A percentile compares a stretch with the other conserved stretches of the same genome.
These are phyloP conservation scores for Candida namnaoensis DNA, from an alignment of 805 yeast genomes.

Conservation along the genomic window DNA sequence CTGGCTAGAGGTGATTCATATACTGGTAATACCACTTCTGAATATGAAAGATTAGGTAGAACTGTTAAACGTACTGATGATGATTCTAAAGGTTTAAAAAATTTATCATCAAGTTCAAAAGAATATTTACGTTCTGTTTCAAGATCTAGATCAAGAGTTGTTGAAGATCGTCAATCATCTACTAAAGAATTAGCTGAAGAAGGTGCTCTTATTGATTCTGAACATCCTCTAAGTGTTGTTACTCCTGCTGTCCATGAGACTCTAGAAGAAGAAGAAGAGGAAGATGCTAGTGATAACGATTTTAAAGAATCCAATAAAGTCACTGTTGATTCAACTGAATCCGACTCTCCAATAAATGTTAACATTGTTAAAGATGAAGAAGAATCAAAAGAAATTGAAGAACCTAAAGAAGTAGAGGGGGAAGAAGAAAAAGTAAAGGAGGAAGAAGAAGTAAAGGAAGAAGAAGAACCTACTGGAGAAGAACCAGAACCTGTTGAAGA, in stretches of 20 bases:
- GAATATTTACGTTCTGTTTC: slow-evolving; percentile 60
- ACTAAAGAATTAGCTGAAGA: slow-evolving; percentile 40
- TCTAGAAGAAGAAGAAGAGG: slow-evolving; percentile 9
- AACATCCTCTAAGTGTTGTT: background rate
- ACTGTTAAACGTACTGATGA: slow-evolving; percentile 5
- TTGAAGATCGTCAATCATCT: slow-evolving; percentile 18
- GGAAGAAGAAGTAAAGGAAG: slow-evolving; percentile 2
- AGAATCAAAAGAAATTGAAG: slow-evolving; percentile 2
- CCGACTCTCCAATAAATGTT: slow-evolving; percentile 4
- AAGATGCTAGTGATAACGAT: no score
- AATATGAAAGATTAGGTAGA: slow-evolving; percentile 14
- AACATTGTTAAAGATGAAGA: slow-evolving; percentile 1
- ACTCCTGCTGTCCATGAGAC: slow-evolving; percentile 6
- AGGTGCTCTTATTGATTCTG: slow-evolving; percentile 48
- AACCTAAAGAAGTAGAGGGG: slow-evolving; percentile 5
- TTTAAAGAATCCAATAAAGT: slow-evolving; percentile 1
- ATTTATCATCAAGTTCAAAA: slow-evolving; percentile 20
- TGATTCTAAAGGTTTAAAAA: slow-evolving; percentile 15
- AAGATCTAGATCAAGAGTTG: slow-evolving; percentile 50
- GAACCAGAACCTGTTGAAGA: no score
- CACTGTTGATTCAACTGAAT: slow-evolving; percentile 2
- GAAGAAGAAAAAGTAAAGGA: no score
- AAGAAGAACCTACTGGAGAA: no score
- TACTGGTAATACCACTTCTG: slow-evolving; percentile 40
- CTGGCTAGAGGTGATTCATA: slow-evolving; percentile 75